phyloP scores from a whole-genome alignment of 345 rosid species.

The Lepidium africanum region DNA sequence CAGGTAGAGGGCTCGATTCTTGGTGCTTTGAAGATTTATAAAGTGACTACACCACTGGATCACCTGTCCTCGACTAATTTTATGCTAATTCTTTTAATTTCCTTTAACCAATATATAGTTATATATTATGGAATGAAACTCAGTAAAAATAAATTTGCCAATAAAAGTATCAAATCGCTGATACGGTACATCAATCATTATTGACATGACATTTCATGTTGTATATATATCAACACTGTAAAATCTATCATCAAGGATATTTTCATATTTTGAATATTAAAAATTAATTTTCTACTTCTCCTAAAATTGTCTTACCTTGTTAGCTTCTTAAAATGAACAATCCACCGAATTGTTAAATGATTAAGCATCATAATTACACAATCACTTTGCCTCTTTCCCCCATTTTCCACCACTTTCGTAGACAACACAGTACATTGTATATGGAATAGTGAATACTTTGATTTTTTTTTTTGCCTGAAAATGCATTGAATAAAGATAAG shows the following conservation, averaged over 20 bases:
- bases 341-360: conserved; percentile 1
- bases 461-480: too few relatives aligned
- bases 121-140: background rate
- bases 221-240: background rate
- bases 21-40: too few relatives aligned
- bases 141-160: background rate
- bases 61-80: too few relatives aligned
- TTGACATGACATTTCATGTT: background rate
- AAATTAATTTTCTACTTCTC: background rate
- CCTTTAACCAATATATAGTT: background rate
- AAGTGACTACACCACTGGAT: too few relatives aligned
- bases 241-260: background rate
- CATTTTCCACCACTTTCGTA: conserved; percentile 9
- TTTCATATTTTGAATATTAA: background rate
- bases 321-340: background rate
- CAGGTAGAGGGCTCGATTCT: too few relatives aligned
- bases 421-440: background rate
- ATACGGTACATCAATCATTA: background rate
- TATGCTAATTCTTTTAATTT: too few relatives aligned
- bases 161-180: background rate
- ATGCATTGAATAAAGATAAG: too few relatives aligned
- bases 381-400: conserved; percentile 7
- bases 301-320: background rate
- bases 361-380: conserved; percentile 15
- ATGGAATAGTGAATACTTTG: conserved; percentile 23